Conservation (phyloP, 2,329 filamentous ascomycete genomes). For the Ophiostoma sp. region DNA sequence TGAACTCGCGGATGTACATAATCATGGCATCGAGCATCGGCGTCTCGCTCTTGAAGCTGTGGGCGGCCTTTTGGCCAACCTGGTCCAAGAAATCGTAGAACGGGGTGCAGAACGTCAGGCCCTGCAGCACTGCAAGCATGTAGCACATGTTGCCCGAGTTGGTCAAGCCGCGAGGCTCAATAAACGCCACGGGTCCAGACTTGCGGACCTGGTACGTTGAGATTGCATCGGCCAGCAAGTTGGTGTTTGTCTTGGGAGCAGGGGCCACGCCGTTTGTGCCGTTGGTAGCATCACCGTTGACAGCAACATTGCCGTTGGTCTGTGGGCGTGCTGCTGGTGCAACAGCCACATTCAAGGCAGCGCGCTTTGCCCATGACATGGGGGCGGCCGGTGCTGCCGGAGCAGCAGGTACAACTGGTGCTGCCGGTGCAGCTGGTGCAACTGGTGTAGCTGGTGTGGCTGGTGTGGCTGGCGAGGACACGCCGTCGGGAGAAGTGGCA, state of each 20-base stretch:
- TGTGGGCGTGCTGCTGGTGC: constrained; percentile 27
- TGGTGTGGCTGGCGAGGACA: neutral
- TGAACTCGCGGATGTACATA: constrained; percentile 92
- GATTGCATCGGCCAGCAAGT: constrained; percentile 70
- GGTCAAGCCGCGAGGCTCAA: constrained; percentile 87
- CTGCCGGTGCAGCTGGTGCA: neutral
- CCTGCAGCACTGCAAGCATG: constrained; percentile 98
- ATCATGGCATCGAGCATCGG: constrained; percentile 95
- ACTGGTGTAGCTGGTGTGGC: neutral
- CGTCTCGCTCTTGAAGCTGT: constrained; percentile 93
- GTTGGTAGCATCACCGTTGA: constrained; percentile 28
- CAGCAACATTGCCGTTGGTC: constrained; percentile 30
- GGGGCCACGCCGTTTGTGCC: constrained; percentile 31
- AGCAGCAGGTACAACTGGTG: neutral
- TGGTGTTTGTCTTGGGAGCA: constrained; percentile 46
- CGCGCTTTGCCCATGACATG: constrained; percentile 37
- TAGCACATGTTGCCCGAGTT: constrained; percentile 99
- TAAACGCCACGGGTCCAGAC: constrained; percentile 66
- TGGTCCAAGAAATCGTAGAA: constrained; percentile 93
- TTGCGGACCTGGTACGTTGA: constrained; percentile 63
- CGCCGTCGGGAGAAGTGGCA: neutral
- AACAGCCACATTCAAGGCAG: constrained; percentile 32
- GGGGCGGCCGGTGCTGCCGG: neutral
- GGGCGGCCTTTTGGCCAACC: constrained; percentile 72
- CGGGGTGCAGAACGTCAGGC: constrained; percentile 85